Base-by-base conservation (phyloP, 1,284 basidiomycete species). In the Chalciporus sp. region DNA sequence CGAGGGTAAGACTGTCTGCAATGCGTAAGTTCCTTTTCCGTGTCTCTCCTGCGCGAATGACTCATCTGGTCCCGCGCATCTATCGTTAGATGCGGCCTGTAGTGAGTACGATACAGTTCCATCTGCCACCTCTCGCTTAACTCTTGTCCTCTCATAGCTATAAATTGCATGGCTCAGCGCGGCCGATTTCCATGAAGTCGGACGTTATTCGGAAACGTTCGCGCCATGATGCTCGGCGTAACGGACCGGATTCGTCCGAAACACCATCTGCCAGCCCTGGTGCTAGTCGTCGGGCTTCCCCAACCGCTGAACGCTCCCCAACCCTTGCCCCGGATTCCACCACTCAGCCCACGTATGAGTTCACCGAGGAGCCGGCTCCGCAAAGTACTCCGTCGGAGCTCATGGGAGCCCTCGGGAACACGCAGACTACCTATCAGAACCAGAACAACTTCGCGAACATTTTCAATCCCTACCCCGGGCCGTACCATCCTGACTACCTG, bases 1-100 rank as follows among this genome's bases (percentile, higher is more conserved):
- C 63, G 92, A 94, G 68, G 92, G 92, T 52, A 92, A 92, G 77
- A 93, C 92, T 1, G 90, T 94, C 46, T 94, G 92, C 77, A 94
- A 94, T 65, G 92, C 91, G 80, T 94, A 74, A 71, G 85, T 82
- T 47, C 58, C 50, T 48, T 41, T 31, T 42, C 12, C 39, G 12
- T 48, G 20, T 37, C 52, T 19, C 16, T 7, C 33, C 39, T 46
- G 6, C 7, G 10, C 23, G 43, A 39, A 41, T 52, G 27, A 54
- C 65, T 67, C 53, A 57, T 58, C 8, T 37, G 28, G 37, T 16
- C 12, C 42, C 53, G 48, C 42, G 42, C 47, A 16, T 19, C 44
- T 37, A 17, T 40, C 55, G 47, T 49, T 12, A 78, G 74, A 55
- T 78, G 80, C 56, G 80, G 80, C 29, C 65, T 82, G 35, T 82